A percentile compares a stretch with the other conserved stretches of the same genome.
Evolutionary conservation across 495 filamentous ascomycete genomes (phyloP).

Genomic region (Aspergillus carlsbadensis): DNA sequence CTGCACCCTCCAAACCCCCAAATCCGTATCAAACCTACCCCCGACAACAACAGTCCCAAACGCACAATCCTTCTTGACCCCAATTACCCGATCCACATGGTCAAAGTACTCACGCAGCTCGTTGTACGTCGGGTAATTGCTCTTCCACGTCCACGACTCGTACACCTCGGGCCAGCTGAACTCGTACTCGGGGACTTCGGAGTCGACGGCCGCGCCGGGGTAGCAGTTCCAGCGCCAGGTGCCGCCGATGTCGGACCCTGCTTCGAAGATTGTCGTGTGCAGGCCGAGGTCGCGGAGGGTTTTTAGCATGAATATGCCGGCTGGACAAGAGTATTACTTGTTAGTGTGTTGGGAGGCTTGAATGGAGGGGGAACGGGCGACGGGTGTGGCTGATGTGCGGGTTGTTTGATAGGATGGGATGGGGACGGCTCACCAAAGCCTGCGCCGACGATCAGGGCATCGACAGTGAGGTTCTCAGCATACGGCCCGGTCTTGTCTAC

Average conservation of each 20-base stretch:
- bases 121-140: constrained; percentile 47
- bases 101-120: constrained; percentile 57
- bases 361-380: constrained; percentile 36
- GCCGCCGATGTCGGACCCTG: constrained; percentile 47
- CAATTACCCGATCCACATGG: constrained; percentile 51
- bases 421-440: constrained; percentile 37
- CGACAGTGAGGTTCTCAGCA: constrained; percentile 6
- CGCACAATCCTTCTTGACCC: constrained; percentile 50
- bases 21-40: constrained; percentile 33
- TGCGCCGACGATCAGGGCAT: constrained; percentile 35
- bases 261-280: constrained; percentile 41
- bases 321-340: too few species aligned
- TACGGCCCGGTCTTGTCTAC: not conserved
- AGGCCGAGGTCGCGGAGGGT: constrained; percentile 36
- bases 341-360: not conserved
- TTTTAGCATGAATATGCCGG: constrained; percentile 8
- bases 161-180: constrained; percentile 51
- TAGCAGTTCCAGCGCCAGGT: constrained; percentile 56
- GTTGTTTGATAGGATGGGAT: too few species aligned
- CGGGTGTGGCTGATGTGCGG: too few species aligned
- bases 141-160: constrained; percentile 53
- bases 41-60: constrained; percentile 49
- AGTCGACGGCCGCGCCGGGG: constrained; percentile 51
- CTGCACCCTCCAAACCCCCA: constrained; percentile 29
- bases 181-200: constrained; percentile 50